A percentile compares a stretch with the other conserved stretches of the same genome.
Conservation (phyloP, 139 green algal species). For the Dunaliella primolecta region DNA sequence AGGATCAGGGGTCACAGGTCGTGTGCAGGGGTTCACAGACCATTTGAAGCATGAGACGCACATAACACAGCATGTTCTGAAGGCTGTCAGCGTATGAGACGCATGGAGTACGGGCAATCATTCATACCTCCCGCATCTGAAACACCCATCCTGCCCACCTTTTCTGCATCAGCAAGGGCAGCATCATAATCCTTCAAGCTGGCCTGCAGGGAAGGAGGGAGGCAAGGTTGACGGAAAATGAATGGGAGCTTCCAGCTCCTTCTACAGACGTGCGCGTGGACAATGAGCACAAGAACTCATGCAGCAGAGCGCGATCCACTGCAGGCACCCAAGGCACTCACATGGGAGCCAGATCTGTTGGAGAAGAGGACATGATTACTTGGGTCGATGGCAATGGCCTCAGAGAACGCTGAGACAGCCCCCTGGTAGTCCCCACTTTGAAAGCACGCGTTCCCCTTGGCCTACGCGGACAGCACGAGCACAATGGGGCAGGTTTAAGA, state of each 20-base stretch:
- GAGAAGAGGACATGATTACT: slow-evolving; percentile 94
- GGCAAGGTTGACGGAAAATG: background rate
- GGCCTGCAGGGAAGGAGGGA: slow-evolving; percentile 45
- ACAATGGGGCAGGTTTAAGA: background rate
- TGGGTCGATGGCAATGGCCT: slow-evolving; percentile 77
- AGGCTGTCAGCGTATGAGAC: too few species aligned
- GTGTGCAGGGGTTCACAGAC: too few species aligned
- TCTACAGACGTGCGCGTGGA: too few species aligned
- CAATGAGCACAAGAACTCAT: too few species aligned
- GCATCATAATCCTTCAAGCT: slow-evolving; percentile 76
- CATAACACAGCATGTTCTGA: too few species aligned
- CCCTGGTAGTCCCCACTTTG: slow-evolving; percentile 71
- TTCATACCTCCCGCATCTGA: too few species aligned
- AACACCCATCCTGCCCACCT: slow-evolving; percentile 47
- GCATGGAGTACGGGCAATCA: too few species aligned
- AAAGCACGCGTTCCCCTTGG: slow-evolving; percentile 93
- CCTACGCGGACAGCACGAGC: slow-evolving; percentile 50
- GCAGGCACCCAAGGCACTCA: too few species aligned
- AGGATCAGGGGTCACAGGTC: too few species aligned
- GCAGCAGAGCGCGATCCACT: too few species aligned
- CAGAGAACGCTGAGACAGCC: slow-evolving; percentile 80
- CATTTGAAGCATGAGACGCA: too few species aligned
- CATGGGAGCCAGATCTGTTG: slow-evolving; percentile 86
- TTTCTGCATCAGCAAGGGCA: slow-evolving; percentile 83
- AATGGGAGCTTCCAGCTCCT: background rate